phyloP scores from a whole-genome alignment of 768 basidiomycete species.

The Tylopilus felleus region DNA sequence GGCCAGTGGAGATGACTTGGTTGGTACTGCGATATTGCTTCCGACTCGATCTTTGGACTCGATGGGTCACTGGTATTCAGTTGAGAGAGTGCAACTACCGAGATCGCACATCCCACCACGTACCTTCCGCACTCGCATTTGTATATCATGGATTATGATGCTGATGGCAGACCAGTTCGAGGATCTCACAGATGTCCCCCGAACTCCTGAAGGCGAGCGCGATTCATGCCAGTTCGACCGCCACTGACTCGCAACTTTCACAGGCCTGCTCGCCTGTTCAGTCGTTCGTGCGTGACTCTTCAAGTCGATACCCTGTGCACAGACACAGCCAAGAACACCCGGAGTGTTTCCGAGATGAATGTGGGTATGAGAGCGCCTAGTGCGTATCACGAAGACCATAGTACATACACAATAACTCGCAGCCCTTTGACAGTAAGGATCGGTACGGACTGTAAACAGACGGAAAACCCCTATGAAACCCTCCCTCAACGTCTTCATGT shows the following conservation, averaged over 20 bases:
- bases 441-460: too few species aligned
- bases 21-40: background rate
- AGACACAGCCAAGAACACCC: background rate
- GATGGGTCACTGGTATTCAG: background rate
- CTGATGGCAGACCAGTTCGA: too few species aligned
- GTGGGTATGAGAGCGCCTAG: background rate
- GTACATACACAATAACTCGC: too few species aligned
- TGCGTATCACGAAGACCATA: too few species aligned
- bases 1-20: background rate
- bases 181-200: background rate
- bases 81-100: too few species aligned
- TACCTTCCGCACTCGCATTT: background rate
- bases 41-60: background rate
- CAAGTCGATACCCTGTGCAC: too few species aligned
- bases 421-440: too few species aligned
- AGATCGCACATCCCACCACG: too few species aligned
- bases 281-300: background rate
- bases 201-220: background rate
- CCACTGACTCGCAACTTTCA: background rate
- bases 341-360: background rate
- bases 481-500: too few species aligned
- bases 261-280: background rate
- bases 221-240: too few species aligned
- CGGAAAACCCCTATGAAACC: too few species aligned
- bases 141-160: background rate